phyloP scores from a whole-genome alignment of 345 rosid genomes.

The Firmiana major region DNA sequence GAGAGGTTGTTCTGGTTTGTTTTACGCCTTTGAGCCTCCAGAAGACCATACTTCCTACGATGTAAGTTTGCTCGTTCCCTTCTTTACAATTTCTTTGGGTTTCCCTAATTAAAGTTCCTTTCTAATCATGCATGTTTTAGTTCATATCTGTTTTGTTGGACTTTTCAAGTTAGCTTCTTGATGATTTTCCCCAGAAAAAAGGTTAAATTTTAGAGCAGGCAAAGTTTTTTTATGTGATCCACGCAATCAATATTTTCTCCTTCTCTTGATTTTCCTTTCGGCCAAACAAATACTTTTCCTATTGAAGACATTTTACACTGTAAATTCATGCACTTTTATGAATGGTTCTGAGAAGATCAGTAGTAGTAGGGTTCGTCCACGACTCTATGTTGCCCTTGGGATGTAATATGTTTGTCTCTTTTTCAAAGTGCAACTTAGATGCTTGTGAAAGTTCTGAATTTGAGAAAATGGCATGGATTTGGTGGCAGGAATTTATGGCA shows the following conservation, averaged over 20 bases:
- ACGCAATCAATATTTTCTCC: background rate
- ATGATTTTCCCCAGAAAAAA: background rate
- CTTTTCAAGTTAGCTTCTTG: background rate
- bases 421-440: too few species aligned
- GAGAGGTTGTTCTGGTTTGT: slow-evolving; percentile 54
- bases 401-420: too few species aligned
- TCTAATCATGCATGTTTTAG: background rate
- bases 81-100: background rate
- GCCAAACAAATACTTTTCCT: background rate
- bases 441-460: too few species aligned
- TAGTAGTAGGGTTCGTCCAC: background rate
- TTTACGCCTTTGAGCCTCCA: slow-evolving; percentile 53
- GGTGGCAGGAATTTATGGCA: slow-evolving; percentile 48
- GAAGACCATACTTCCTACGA: slow-evolving; percentile 44
- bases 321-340: background rate
- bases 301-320: background rate
- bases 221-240: background rate
- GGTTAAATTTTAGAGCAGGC: background rate
- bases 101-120: background rate
- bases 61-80: slow-evolving; percentile 26
- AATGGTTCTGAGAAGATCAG: background rate
- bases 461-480: background rate
- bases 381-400: background rate
- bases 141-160: background rate
- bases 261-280: background rate